These are phyloP conservation scores for Conidiobolus coronatus DNA, from an alignment of 371 early-diverging fungal species.

Conservation along the genomic window DNA sequence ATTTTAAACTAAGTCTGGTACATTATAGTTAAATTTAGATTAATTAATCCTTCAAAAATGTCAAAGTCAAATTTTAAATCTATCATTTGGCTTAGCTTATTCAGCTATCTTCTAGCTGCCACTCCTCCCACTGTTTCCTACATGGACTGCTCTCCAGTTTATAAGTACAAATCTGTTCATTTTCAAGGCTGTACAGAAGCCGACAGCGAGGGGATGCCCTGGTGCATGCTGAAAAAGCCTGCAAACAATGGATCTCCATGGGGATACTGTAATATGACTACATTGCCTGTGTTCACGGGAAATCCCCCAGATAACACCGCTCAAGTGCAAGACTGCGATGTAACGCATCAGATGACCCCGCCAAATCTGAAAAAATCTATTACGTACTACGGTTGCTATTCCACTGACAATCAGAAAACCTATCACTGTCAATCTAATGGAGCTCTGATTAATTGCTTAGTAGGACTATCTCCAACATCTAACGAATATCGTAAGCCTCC, in stretches of 20 bases:
- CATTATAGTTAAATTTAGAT: too few relatives aligned
- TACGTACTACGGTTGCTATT: conserved; percentile 2
- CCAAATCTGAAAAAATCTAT: not conserved
- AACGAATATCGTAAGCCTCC: not conserved
- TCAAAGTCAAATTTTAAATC: too few relatives aligned
- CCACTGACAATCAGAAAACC: not conserved
- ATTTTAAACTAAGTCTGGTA: too few relatives aligned
- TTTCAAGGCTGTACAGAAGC: conserved; percentile 5
- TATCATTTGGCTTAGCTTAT: too few relatives aligned
- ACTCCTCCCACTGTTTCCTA: not conserved
- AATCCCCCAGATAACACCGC: not conserved
- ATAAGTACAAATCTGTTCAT: conserved; percentile 1
- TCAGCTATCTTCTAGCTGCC: not conserved
- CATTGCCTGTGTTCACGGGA: not conserved
- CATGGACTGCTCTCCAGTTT: conserved; percentile 1
- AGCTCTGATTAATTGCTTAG: not conserved
- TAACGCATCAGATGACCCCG: not conserved
- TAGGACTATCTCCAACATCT: not conserved
- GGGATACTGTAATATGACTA: conserved; percentile 4
- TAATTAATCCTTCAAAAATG: too few relatives aligned
- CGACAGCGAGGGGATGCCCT: conserved; percentile 4
- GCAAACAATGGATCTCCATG: not conserved
- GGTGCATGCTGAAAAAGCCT: conserved; percentile 2
- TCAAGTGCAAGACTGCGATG: not conserved
- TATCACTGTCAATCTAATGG: not conserved